phyloP scores from a whole-genome alignment of 139 green algal species.

The Coccomyxa sp. region DNA sequence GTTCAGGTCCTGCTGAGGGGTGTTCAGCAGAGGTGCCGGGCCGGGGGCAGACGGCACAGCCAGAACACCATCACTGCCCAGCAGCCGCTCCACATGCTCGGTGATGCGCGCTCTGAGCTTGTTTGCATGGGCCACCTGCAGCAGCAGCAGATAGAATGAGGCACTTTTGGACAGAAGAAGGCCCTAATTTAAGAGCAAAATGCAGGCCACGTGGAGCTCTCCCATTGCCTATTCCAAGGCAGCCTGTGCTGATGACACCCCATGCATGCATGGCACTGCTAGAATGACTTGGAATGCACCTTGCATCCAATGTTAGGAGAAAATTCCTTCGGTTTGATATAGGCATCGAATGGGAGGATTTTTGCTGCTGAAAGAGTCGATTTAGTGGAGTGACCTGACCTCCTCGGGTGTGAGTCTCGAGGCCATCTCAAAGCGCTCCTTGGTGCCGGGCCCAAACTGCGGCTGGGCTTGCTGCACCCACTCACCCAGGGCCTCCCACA shows the following conservation, averaged over 20 bases:
- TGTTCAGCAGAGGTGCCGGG: slow-evolving; percentile 56
- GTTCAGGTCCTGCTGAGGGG: slow-evolving; percentile 50
- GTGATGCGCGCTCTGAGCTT: slow-evolving; percentile 26
- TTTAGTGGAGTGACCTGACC: neutral
- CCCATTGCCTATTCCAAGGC: no score
- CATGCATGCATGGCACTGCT: no score
- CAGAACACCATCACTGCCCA: slow-evolving; percentile 61
- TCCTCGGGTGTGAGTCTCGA: slow-evolving; percentile 45
- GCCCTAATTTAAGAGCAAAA: no score
- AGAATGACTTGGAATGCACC: no score
- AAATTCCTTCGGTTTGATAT: no score
- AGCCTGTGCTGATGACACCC: no score
- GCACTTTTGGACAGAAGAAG: no score
- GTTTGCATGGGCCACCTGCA: slow-evolving; percentile 12
- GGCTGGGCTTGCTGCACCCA: slow-evolving; percentile 65
- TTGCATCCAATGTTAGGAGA: no score
- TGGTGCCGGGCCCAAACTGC: slow-evolving; percentile 68
- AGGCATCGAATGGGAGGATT: no score
- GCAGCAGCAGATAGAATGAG: neutral
- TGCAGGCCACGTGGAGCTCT: no score
- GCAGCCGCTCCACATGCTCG: slow-evolving; percentile 46
- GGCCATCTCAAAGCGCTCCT: slow-evolving; percentile 79
- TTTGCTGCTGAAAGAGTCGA: no score
- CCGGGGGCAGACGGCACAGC: slow-evolving; percentile 66
- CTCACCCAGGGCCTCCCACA: slow-evolving; percentile 65